Evolutionary conservation across 768 basidiomycete species (phyloP).

Genomic region (Lentinus tigrinus): DNA sequence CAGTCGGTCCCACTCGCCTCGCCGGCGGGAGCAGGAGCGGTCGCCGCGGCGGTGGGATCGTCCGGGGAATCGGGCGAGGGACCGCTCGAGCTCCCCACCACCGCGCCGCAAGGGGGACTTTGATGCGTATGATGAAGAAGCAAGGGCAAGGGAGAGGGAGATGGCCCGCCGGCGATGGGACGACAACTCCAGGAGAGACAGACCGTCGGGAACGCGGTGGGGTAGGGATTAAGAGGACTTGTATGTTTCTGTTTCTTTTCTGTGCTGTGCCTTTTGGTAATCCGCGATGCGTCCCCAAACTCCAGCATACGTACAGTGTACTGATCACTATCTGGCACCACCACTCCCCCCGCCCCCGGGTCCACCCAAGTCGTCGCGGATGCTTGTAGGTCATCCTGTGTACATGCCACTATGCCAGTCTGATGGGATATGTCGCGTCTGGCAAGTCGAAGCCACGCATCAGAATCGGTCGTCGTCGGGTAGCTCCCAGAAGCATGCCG

Average conservation of each 20-base stretch:
- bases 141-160: conserved; percentile 38
- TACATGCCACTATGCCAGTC: no score
- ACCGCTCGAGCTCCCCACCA: conserved; percentile 20
- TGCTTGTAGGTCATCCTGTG: no score
- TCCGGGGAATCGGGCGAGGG: conserved; percentile 7
- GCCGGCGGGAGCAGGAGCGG: neutral
- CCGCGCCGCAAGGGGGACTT: conserved; percentile 14
- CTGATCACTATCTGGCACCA: no score
- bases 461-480: no score
- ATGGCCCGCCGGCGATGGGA: conserved; percentile 54
- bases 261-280: neutral
- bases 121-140: conserved; percentile 31
- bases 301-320: no score
- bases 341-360: no score
- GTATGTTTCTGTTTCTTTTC: neutral
- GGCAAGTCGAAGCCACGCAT: no score
- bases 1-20: neutral
- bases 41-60: conserved; percentile 4
- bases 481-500: no score
- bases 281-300: neutral
- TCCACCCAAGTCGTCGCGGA: no score
- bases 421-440: no score
- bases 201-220: conserved; percentile 23
- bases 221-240: conserved; percentile 22
- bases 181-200: conserved; percentile 40